Percentiles rank a stretch among this genome's conserved stretches.
phyloP scores from a whole-genome alignment of 306 rosid genomes.

The Citrullus colocynthis region DNA sequence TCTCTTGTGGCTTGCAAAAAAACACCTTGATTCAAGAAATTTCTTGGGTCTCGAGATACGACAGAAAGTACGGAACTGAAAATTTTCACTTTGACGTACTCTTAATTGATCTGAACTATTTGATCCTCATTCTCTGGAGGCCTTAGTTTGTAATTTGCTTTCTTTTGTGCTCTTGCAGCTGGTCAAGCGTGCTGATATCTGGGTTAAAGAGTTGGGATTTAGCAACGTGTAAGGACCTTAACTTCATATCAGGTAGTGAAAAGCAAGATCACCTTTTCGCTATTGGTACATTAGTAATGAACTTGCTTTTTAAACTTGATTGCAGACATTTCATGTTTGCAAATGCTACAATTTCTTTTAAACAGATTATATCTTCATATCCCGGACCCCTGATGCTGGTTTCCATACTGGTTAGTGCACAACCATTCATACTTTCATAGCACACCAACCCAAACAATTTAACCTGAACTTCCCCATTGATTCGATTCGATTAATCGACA shows the following conservation, averaged over 20 bases:
- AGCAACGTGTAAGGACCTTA: constrained; percentile 48
- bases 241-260: constrained; percentile 15
- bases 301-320: constrained; percentile 9
- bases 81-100: neutral
- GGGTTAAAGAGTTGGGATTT: constrained; percentile 76
- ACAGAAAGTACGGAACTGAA: constrained; percentile 37
- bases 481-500: neutral
- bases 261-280: neutral
- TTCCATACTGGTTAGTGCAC: constrained; percentile 65
- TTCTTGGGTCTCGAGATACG: constrained; percentile 86
- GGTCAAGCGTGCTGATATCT: constrained; percentile 62
- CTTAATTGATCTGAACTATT: neutral
- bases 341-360: constrained; percentile 73
- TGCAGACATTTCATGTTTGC: constrained; percentile 78
- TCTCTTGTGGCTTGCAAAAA: constrained; percentile 80
- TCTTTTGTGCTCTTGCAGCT: constrained; percentile 39
- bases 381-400: constrained; percentile 75
- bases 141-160: neutral
- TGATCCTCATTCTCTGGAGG: constrained; percentile 6
- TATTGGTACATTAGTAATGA: constrained; percentile 3
- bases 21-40: constrained; percentile 43
- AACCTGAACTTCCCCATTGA: neutral
- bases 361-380: constrained; percentile 54
- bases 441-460: neutral
- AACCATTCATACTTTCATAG: neutral